Percentiles rank a stretch among this genome's conserved stretches.
These are phyloP conservation scores for Luzula sylvatica DNA, from an alignment of 176 grass and related monocot species.

Conservation along the genomic window DNA sequence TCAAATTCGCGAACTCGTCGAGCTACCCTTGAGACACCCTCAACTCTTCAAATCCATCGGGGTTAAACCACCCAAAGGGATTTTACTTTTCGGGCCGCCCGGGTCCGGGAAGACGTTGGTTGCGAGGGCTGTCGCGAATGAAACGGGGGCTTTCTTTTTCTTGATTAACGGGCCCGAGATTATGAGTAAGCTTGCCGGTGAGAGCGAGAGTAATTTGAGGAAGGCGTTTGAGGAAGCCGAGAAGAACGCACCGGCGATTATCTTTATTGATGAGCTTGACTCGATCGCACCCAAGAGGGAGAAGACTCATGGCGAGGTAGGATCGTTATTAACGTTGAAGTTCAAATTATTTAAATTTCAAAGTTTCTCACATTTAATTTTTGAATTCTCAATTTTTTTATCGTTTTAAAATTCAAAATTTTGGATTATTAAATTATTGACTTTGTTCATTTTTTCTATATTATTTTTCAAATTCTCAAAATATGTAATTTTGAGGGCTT, in stretches of 20 bases:
- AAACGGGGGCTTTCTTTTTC: constrained; percentile 80
- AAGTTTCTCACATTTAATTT: too few relatives aligned
- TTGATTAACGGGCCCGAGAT: constrained; percentile 80
- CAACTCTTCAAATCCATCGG: constrained; percentile 60
- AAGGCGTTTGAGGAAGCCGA: constrained; percentile 90
- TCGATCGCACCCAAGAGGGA: constrained; percentile 82
- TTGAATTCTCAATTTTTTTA: too few relatives aligned
- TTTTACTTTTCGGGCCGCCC: constrained; percentile 61
- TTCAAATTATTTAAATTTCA: too few relatives aligned
- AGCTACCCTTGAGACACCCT: constrained; percentile 56
- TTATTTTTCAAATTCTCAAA: too few relatives aligned
- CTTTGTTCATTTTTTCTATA: too few relatives aligned
- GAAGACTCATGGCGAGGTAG: constrained; percentile 62
- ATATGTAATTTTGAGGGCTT: too few relatives aligned
- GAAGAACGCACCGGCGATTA: constrained; percentile 83
- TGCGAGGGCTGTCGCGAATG: constrained; percentile 75
- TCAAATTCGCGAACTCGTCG: constrained; percentile 74
- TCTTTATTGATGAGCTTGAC: constrained; percentile 81
- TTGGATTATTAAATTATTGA: too few relatives aligned
- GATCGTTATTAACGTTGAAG: too few relatives aligned
- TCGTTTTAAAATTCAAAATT: too few relatives aligned
- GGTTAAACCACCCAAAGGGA: constrained; percentile 75
- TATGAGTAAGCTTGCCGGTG: constrained; percentile 76
- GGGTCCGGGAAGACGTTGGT: constrained; percentile 79
- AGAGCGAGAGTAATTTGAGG: constrained; percentile 75